A percentile compares a stretch with the other conserved stretches of the same genome.
phyloP scores from a whole-genome alignment of 345 rosid genomes.

The Populus deltoides region DNA sequence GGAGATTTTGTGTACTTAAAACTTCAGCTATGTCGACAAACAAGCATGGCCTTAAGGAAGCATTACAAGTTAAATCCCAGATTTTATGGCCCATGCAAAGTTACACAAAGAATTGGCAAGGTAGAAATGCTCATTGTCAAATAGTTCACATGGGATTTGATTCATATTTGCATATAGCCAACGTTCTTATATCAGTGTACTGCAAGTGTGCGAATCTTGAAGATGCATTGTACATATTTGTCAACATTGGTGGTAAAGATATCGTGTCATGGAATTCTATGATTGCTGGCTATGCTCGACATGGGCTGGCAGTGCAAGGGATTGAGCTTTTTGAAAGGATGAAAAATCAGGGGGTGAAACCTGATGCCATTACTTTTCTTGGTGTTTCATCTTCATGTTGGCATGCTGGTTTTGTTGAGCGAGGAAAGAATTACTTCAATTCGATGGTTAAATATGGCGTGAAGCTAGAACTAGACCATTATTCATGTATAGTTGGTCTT shows the following conservation, averaged over 20 bases:
- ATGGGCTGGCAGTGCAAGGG: slow-evolving; percentile 60
- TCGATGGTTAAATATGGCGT: slow-evolving; percentile 56
- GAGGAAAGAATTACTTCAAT: slow-evolving; percentile 53
- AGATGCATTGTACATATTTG: slow-evolving; percentile 49
- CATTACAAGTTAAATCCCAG: too few species aligned
- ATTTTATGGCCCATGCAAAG: too few species aligned
- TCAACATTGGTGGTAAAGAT: slow-evolving; percentile 43
- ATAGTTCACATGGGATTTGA: slow-evolving; percentile 57
- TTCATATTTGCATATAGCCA: slow-evolving; percentile 54
- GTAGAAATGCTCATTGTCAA: slow-evolving; percentile 77
- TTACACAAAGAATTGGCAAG: slow-evolving; percentile 33
- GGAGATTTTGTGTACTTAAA: too few species aligned
- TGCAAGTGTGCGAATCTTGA: slow-evolving; percentile 68
- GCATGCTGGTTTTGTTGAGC: slow-evolving; percentile 68
- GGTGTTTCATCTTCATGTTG: slow-evolving; percentile 85
- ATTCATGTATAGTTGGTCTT: slow-evolving; percentile 86
- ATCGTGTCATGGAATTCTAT: slow-evolving; percentile 90
- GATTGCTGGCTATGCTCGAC: slow-evolving; percentile 87
- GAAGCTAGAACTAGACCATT: slow-evolving; percentile 64
- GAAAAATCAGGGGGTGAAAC: slow-evolving; percentile 41
- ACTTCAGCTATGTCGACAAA: too few species aligned
- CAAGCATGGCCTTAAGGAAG: too few species aligned
- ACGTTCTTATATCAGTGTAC: slow-evolving; percentile 83
- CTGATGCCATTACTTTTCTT: slow-evolving; percentile 78
- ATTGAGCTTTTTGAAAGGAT: slow-evolving; percentile 61